A percentile compares a stretch with the other conserved stretches of the same genome.
These are phyloP conservation scores for Saccharata proteae DNA, from an alignment of 2,329 filamentous ascomycete species.

Conservation along the genomic window DNA sequence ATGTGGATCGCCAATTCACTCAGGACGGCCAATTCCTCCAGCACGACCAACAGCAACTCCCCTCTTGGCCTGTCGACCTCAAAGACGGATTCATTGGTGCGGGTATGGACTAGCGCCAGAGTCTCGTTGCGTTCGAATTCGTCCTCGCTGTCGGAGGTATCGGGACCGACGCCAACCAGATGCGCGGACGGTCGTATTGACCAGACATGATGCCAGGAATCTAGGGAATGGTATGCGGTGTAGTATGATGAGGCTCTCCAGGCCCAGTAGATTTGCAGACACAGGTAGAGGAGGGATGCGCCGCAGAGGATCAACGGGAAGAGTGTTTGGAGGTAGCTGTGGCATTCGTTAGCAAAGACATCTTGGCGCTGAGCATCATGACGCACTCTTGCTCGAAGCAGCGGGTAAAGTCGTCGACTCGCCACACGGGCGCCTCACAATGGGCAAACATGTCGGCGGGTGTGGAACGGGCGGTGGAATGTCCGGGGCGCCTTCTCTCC, in stretches of 20 bases:
- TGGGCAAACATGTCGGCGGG: slow-evolving; percentile 38
- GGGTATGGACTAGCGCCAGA: slow-evolving; percentile 43
- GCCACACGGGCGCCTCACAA: slow-evolving; percentile 48
- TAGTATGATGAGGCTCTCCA: slow-evolving; percentile 41
- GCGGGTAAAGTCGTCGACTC: slow-evolving; percentile 46
- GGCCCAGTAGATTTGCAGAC: slow-evolving; percentile 44
- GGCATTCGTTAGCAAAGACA: slow-evolving; percentile 4
- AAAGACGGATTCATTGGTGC: slow-evolving; percentile 41
- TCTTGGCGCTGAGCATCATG: neutral
- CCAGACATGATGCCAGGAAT: slow-evolving; percentile 31
- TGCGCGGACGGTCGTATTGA: slow-evolving; percentile 19
- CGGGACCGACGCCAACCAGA: slow-evolving; percentile 15
- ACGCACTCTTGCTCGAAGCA: slow-evolving; percentile 55
- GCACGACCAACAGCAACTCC: slow-evolving; percentile 54
- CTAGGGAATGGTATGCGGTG: slow-evolving; percentile 46
- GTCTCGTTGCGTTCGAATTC: slow-evolving; percentile 47
- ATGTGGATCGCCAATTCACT: slow-evolving; percentile 60
- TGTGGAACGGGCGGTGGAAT: slow-evolving; percentile 32
- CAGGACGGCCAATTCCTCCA: slow-evolving; percentile 66
- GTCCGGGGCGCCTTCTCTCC: slow-evolving; percentile 32
- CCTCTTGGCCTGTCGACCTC: slow-evolving; percentile 65
- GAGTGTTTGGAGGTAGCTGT: slow-evolving; percentile 66
- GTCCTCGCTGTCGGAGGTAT: slow-evolving; percentile 40
- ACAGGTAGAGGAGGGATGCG: slow-evolving; percentile 57
- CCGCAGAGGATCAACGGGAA: slow-evolving; percentile 62